Percentiles rank a stretch among this genome's conserved stretches.
Conservation (phyloP, 176 grass and related monocot genomes). For the Melocanna baccifera region DNA sequence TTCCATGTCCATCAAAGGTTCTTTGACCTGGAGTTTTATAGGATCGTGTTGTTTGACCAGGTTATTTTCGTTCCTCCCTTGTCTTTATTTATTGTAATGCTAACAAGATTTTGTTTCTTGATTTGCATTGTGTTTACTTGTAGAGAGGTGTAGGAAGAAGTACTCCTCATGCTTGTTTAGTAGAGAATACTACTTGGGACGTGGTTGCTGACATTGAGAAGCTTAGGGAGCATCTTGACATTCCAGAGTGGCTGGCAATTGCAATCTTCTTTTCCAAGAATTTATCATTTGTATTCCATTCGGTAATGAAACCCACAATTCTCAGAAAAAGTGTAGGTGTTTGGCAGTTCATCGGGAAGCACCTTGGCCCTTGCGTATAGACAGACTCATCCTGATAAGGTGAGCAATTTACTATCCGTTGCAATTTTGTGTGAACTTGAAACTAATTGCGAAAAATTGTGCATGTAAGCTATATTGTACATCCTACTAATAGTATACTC, state of each 20-base stretch:
- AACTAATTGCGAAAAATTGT: too few relatives aligned
- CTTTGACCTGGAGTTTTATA: slow-evolving; percentile 83
- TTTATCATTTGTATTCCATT: background rate
- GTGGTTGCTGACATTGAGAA: slow-evolving; percentile 87
- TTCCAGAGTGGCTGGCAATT: slow-evolving; percentile 86
- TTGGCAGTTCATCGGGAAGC: slow-evolving; percentile 94
- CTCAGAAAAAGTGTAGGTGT: slow-evolving; percentile 51
- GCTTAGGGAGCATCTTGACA: slow-evolving; percentile 76
- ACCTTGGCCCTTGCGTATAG: slow-evolving; percentile 87
- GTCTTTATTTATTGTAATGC: background rate
- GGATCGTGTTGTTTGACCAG: slow-evolving; percentile 90
- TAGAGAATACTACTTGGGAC: slow-evolving; percentile 93
- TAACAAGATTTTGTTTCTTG: background rate
- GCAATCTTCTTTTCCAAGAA: background rate
- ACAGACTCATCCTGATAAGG: slow-evolving; percentile 81
- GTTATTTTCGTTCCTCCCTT: slow-evolving; percentile 5
- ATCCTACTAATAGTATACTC: slow-evolving; percentile 11
- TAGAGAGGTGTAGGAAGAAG: slow-evolving; percentile 85
- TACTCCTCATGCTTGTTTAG: slow-evolving; percentile 88
- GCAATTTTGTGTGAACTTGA: background rate
- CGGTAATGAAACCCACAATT: background rate
- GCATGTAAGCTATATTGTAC: background rate
- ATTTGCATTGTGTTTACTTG: background rate
- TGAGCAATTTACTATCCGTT: background rate
- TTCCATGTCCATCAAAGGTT: too few relatives aligned